phyloP scores from a whole-genome alignment of 2,329 filamentous ascomycete genomes.

The Colletotrichum sp. region DNA sequence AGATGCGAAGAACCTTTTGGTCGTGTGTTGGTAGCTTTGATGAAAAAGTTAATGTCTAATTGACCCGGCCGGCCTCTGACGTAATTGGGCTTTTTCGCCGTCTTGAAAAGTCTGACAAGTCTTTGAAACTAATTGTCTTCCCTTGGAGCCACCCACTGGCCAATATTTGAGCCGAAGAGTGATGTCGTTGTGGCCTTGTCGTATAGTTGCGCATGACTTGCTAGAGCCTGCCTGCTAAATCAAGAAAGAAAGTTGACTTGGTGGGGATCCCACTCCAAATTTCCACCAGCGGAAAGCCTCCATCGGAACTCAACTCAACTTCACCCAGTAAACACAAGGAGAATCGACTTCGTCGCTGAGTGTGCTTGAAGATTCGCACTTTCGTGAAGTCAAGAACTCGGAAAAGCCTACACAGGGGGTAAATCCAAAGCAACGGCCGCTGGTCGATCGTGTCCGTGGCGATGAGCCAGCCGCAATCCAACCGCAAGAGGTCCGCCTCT shows the following conservation, averaged over 20 bases:
- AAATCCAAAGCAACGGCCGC: neutral
- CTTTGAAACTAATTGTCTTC: neutral
- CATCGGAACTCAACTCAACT: neutral
- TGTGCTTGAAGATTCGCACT: neutral
- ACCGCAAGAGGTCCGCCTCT: slow-evolving; percentile 36
- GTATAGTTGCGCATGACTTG: neutral
- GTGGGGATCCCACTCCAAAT: neutral
- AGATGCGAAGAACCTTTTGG: neutral
- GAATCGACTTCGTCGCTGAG: neutral
- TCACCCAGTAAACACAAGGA: neutral
- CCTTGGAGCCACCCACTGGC: neutral
- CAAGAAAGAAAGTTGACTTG: neutral
- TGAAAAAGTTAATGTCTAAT: neutral
- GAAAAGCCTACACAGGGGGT: neutral
- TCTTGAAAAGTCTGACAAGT: neutral
- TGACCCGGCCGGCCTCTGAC: neutral
- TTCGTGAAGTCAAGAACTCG: neutral
- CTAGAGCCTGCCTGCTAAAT: neutral
- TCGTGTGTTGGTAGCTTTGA: neutral
- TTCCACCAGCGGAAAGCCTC: neutral
- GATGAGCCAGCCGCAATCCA: neutral
- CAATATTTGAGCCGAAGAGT: neutral
- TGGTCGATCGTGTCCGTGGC: neutral
- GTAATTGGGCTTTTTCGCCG: neutral
- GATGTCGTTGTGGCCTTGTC: neutral